Conservation (phyloP, 257 asterid genomes). For the Verbascum thapsus region DNA sequence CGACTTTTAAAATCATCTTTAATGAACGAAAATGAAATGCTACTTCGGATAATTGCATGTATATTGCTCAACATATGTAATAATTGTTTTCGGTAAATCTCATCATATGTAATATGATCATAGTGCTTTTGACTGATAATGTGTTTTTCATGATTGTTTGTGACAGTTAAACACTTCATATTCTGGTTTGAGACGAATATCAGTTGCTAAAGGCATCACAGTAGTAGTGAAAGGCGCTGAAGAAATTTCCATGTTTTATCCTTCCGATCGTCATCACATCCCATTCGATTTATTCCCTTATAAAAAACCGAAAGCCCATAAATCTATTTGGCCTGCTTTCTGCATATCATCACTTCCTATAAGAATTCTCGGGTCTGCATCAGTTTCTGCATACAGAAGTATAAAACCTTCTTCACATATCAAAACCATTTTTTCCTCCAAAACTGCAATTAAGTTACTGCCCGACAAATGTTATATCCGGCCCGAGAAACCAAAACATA, state of each 20-base stretch:
- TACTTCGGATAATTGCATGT: no score
- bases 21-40: no score
- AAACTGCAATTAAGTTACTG: conserved; percentile 48
- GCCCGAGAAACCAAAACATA: conserved; percentile 40
- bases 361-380: conserved; percentile 57
- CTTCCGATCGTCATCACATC: conserved; percentile 35
- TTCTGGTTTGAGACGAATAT: conserved; percentile 61
- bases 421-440: conserved; percentile 40
- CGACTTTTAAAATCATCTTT: no score
- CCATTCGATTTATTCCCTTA: conserved; percentile 35
- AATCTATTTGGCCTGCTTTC: conserved; percentile 40
- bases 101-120: neutral
- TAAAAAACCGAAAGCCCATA: conserved; percentile 25
- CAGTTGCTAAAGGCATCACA: conserved; percentile 75
- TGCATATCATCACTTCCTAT: conserved; percentile 58
- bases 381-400: conserved; percentile 57
- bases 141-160: conserved; percentile 15
- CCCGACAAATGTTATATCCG: conserved; percentile 59
- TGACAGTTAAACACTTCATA: conserved; percentile 56
- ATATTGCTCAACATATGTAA: neutral
- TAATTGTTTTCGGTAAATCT: no score
- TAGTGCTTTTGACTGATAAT: conserved; percentile 9
- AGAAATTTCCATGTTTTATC: conserved; percentile 54
- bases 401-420: conserved; percentile 51
- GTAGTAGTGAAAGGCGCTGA: conserved; percentile 68